A percentile compares a stretch with the other conserved stretches of the same genome.
These are phyloP conservation scores for Pseudogymnoascus sp. DNA, from an alignment of 2,329 filamentous ascomycete genomes.

Conservation along the genomic window DNA sequence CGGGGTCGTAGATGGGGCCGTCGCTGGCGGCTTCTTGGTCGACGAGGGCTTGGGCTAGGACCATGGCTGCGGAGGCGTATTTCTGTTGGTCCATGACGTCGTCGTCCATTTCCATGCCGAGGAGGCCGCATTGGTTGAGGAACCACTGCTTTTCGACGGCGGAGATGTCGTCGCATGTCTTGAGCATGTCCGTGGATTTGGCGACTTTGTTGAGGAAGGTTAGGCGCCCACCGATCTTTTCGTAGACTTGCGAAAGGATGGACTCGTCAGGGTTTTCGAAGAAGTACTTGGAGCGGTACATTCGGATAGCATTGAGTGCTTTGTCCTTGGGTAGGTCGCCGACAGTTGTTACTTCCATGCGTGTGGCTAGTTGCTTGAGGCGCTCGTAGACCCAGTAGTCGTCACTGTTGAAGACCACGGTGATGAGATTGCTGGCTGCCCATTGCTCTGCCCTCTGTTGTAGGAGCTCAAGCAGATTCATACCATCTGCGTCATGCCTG, in stretches of 20 bases:
- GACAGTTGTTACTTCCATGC: constrained; percentile 89
- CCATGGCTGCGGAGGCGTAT: constrained; percentile 89
- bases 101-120: constrained; percentile 77
- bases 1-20: constrained; percentile 51
- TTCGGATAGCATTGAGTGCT: constrained; percentile 68
- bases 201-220: constrained; percentile 86
- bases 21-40: constrained; percentile 41
- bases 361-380: constrained; percentile 82
- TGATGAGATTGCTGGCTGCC: constrained; percentile 86
- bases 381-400: constrained; percentile 99
- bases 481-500: constrained; percentile 86
- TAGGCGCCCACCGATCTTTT: constrained; percentile 78
- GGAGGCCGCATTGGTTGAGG: constrained; percentile 70
- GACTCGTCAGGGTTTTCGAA: constrained; percentile 47
- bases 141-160: constrained; percentile 71
- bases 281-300: constrained; percentile 76
- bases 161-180: constrained; percentile 67
- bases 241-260: constrained; percentile 71
- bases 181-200: constrained; percentile 74
- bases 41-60: constrained; percentile 85
- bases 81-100: constrained; percentile 99
- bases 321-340: constrained; percentile 72
- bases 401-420: constrained; percentile 89
- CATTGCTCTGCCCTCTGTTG: constrained; percentile 95
- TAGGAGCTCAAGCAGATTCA: constrained; percentile 84